These are phyloP conservation scores for Suhomyces bolitotheri DNA, from an alignment of 1,139 yeast species.

Conservation along the genomic window DNA sequence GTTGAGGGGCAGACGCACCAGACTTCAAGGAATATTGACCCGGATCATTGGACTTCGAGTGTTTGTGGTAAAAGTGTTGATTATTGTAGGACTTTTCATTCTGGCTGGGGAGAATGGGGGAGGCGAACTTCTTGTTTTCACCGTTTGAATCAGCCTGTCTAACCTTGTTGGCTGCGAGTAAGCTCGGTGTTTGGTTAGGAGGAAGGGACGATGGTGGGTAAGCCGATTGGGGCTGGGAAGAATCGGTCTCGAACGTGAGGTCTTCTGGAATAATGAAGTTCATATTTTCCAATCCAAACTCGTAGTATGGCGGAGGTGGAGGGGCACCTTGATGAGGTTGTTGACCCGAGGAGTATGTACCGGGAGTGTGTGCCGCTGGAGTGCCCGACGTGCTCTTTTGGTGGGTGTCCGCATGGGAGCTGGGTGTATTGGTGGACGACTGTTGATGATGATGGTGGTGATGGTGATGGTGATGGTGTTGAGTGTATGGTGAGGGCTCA, in stretches of 20 bases:
- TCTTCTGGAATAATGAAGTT: conserved; percentile 34
- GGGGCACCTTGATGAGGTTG: conserved; percentile 6
- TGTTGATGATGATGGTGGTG: conserved; percentile 16
- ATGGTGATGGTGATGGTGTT: conserved; percentile 15
- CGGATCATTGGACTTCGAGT: conserved; percentile 15
- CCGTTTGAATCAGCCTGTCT: conserved; percentile 9
- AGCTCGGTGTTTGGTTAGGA: conserved; percentile 29
- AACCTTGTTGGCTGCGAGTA: conserved; percentile 25
- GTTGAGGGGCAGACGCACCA: conserved; percentile 14
- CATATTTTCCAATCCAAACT: conserved; percentile 30
- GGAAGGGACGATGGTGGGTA: conserved; percentile 34
- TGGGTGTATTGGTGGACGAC: conserved; percentile 13
- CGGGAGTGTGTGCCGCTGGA: conserved; percentile 6
- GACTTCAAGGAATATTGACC: background rate
- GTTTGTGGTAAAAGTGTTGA: conserved; percentile 45
- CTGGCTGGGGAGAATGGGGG: conserved; percentile 48
- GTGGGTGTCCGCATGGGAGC: conserved; percentile 13
- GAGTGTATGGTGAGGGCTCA: conserved; percentile 13
- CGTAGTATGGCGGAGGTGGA: conserved; percentile 18
- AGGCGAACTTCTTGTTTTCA: conserved; percentile 24
- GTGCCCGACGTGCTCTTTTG: conserved; percentile 13
- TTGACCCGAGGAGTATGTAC: conserved; percentile 1
- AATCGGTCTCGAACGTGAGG: conserved; percentile 20
- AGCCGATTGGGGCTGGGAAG: conserved; percentile 28
- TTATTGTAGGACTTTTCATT: conserved; percentile 45